Evolutionary conservation across 192 early-diverging fungal genomes (phyloP), one percentile per base, ranked within the genome.

Genomic region (Neocallimastix lanati): DNA sequence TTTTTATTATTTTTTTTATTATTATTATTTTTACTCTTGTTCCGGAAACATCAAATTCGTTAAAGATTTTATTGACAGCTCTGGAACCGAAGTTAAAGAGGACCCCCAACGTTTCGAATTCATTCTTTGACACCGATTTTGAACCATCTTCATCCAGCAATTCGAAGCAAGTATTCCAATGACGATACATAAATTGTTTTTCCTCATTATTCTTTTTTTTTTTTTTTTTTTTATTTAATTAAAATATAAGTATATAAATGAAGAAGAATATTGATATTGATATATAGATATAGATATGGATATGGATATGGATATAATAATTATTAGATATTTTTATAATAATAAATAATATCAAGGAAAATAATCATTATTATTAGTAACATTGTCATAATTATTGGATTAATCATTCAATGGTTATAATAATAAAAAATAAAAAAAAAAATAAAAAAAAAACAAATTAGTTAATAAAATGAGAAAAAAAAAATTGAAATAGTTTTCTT

Each of bases 81-180:
- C 30, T 58, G 11, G 78, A 79, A n/a, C 84, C 76, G 40, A 87
- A 87, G 78, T 85, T 85, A 78, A 87, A 86, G 27, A 87, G 76
- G 50, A 86, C 86, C 40, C 86, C 86, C 13, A 87, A 79, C 28
- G 86, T 87, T 28, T 83, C 79, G 77, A 87, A 87, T 77, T 87
- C 86, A 4, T 82, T 36, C 29, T 80, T 77, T 28, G 86, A 87
- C 6, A 87, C 85, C 11, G 82, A 80, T 76, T 82, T 80, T 18
- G 83, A 84, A 29, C 86, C 86, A 81, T 87, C 86, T 76, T 85
- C 86, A 76, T 87, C 86, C 12, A 87, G 81, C 78, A 87, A 81
- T 50, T 87, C 86, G 78, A 87, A 87, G 40, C 86, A 87, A 9
- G 86, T 87, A 77, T 83, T 77, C 86, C 86, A 87, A 77, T 87